Percentiles rank a stretch among this genome's conserved stretches.
These are phyloP conservation scores for Ophiorrhiza pumila DNA, from an alignment of 257 asterid genomes.

Conservation along the genomic window DNA sequence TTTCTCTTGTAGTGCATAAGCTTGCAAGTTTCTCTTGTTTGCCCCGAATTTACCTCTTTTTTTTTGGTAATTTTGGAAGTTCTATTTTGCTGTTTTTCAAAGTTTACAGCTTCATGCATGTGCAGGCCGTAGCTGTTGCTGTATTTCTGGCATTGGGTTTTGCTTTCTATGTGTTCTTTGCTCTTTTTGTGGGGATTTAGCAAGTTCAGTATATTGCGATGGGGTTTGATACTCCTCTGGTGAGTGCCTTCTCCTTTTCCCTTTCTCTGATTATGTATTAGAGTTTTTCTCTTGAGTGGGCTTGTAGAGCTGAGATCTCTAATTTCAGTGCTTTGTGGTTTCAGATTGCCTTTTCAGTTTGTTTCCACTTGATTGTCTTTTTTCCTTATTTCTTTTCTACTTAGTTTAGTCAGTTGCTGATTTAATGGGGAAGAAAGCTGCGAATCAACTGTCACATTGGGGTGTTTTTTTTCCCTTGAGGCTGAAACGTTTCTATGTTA, in stretches of 20 bases:
- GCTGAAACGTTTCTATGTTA: not conserved
- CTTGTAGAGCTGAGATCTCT: slow-evolving; percentile 48
- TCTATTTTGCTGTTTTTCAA: not conserved
- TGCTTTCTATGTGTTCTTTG: slow-evolving; percentile 98
- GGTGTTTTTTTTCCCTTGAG: slow-evolving; percentile 10
- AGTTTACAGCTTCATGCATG: slow-evolving; percentile 22
- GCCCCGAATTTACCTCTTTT: not conserved
- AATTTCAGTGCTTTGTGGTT: slow-evolving; percentile 27
- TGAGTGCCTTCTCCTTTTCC: slow-evolving; percentile 37
- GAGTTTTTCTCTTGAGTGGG: slow-evolving; percentile 19
- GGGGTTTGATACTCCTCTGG: slow-evolving; percentile 98
- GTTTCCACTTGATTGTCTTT: not conserved
- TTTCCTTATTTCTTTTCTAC: not conserved
- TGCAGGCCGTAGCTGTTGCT: slow-evolving; percentile 99
- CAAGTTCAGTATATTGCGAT: slow-evolving; percentile 71
- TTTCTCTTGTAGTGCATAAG: not conserved
- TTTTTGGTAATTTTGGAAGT: not conserved
- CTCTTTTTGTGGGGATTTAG: slow-evolving; percentile 90
- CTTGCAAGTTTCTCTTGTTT: not conserved
- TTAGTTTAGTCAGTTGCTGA: not conserved
- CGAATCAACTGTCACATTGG: not conserved
- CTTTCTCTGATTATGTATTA: not conserved
- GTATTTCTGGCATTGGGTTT: slow-evolving; percentile 97
- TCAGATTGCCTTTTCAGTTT: slow-evolving; percentile 28
- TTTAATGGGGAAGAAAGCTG: not conserved